Base-by-base conservation (phyloP, 1,284 basidiomycete genomes). In the Cerioporus squamosus region DNA sequence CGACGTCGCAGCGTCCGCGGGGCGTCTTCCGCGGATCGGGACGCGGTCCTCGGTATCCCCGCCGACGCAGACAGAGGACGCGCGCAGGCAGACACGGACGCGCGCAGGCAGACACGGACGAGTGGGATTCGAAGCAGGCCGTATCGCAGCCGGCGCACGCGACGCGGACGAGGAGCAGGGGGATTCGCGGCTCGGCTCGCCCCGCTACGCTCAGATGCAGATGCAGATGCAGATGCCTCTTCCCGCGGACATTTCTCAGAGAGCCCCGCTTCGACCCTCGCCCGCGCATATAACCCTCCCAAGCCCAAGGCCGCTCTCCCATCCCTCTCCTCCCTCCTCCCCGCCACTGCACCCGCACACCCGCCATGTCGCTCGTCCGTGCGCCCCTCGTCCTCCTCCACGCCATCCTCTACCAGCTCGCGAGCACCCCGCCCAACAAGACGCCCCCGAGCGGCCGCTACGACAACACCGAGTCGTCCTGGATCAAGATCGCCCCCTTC, bases 381-480 rank as follows among this genome's bases (percentile, higher is more conserved):
- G 77, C 79, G 22, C 65, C 74, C 26, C 77, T 87, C 57, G 73
- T 82, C 63, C 67, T 75, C 24, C 54, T 79, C 22, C 84, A 87
- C 61, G 82, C 83, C 3, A 53, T 79, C 24, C 77, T 75, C 67
- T 82, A 86, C 65, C 80, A 84, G 45, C 64, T 79, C 1, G 86
- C 84, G 0, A 84, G 77, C 65, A 83, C 82, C 0, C 83, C 86
- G 1, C 86, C 86, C 0, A 85, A 87, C 67, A 82, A 81, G 9
- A 84, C 84, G 0, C 79, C 77, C 0, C 59, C 68, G 39, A 84
- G 82, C 54, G 75, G 74, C 10, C 75, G 84, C 3, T 87, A 85
- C 63, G 82, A 86, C 67, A 83, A 79, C 0, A 75, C 83, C 17
- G 80, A 83, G 65, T 72, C 78, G 42, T 80, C 77, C 64, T 74